Percentiles rank a stretch among this genome's conserved stretches.
Evolutionary conservation across 2,329 filamentous ascomycete species (phyloP).

Genomic region (Alternaria arborescens): DNA sequence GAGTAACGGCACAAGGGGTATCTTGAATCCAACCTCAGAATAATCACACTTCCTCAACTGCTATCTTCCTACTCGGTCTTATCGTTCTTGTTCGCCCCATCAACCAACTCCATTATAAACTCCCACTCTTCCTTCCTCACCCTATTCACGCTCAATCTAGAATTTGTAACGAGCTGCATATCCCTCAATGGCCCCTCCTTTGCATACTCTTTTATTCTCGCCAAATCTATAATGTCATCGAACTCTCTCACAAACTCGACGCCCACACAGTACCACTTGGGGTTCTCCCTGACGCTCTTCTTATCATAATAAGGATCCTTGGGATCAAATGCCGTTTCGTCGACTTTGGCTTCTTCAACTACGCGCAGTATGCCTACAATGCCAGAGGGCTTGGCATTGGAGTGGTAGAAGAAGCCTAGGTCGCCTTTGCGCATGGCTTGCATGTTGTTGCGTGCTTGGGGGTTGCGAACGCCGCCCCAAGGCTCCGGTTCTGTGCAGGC

Average conservation of each 20-base stretch:
- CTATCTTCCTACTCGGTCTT: constrained; percentile 1
- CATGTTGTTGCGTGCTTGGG: constrained; percentile 83
- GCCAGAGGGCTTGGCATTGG: constrained; percentile 87
- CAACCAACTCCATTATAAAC: constrained; percentile 64
- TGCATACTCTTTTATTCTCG: constrained; percentile 73
- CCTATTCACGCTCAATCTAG: constrained; percentile 80
- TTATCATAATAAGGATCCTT: constrained; percentile 84
- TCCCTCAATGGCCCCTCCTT: constrained; percentile 66
- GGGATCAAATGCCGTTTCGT: constrained; percentile 77
- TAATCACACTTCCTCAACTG: neutral
- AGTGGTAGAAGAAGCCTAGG: constrained; percentile 96
- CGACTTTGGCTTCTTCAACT: constrained; percentile 81
- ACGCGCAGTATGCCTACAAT: constrained; percentile 91
- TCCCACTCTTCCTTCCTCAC: constrained; percentile 73
- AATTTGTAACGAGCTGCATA: constrained; percentile 85
- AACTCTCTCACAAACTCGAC: constrained; percentile 90
- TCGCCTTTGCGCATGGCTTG: constrained; percentile 91
- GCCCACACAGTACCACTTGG: constrained; percentile 88
- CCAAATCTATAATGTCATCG: constrained; percentile 71
- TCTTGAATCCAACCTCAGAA: neutral
- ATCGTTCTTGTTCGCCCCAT: constrained; percentile 15
- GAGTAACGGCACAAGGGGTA: neutral
- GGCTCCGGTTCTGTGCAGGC: constrained; percentile 78
- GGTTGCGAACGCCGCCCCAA: constrained; percentile 76
- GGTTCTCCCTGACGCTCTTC: constrained; percentile 72